Evolutionary conservation across 2,329 filamentous ascomycete genomes (phyloP), one percentile per base, ranked within the genome.

Genomic region (Diaporthe ilicicola): DNA sequence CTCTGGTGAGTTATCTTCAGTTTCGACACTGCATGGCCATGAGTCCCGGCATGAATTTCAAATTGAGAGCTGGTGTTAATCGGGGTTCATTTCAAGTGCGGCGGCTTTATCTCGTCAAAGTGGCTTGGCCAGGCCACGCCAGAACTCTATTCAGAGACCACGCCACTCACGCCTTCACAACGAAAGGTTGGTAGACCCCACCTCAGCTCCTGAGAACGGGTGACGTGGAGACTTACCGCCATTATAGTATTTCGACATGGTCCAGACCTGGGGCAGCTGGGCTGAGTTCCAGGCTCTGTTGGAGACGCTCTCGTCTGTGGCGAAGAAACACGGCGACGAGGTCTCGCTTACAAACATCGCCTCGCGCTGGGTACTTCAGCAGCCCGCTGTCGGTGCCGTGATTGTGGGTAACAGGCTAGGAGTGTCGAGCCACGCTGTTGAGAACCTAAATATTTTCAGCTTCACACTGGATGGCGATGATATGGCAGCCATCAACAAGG

Each of bases 151-250:
- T 76, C 76, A 2, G 73, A 78, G 61, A 71, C 76, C 19, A 74
- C 53, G 9, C 72, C 54, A 6, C 73, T 82, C 12, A 82, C 80
- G 1, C 80, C 80, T 3, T 81, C 80, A 5, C 81, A 82, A 65
- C 76, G 81, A 59, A 81, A 82, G 67, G 67, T 70, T 10, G 15
- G 61, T 44, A 24, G 1, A 2, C n/a, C n/a, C 27, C 32, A 10
- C 8, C 9, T 27, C 15, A 3, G 4, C 17, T 27, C 2, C 19
- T 8, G 17, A 42, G 22, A n/a, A 4, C 6, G 1, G 8, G 2
- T 8, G 22, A 46, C 12, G 4, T n/a, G 8, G 6, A 22, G n/a
- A 29, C 39, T 39, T 13, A 34, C 15, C 10, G 4, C 7, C 27
- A 37, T 1, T 6, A 17, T 37, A 71, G 62, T 81, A 80, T 55